phyloP scores from a whole-genome alignment of 208 protist genomes.

The Acanthamoeba castellanii region DNA sequence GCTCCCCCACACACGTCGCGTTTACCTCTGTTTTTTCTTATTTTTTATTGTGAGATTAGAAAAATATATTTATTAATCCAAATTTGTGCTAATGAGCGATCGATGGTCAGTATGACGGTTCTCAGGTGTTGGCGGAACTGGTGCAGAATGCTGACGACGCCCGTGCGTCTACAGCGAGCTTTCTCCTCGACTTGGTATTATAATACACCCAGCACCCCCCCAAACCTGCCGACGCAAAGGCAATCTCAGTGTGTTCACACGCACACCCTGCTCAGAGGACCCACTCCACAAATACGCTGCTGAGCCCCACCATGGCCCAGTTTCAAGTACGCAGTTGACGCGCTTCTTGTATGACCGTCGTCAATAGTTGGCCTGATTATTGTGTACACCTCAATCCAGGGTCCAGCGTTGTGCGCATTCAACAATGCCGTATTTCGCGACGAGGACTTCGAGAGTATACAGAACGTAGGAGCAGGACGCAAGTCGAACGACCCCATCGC shows the following conservation, averaged over 20 bases:
- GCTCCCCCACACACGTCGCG: not conserved
- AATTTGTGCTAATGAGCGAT: not conserved
- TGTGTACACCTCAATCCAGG: slow-evolving; percentile 5
- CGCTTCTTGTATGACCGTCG: not conserved
- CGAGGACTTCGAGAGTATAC: slow-evolving; percentile 66
- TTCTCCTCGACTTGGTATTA: slow-evolving; percentile 44
- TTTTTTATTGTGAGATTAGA: too few species aligned
- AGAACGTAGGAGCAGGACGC: slow-evolving; percentile 27
- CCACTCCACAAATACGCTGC: not conserved
- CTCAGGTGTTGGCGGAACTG: slow-evolving; percentile 45
- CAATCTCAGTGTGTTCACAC: not conserved
- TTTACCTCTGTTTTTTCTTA: not conserved
- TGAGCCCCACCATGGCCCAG: slow-evolving; percentile 34
- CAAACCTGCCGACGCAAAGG: too few species aligned
- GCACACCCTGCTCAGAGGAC: not conserved
- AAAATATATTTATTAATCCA: too few species aligned
- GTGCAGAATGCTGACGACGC: slow-evolving; percentile 73
- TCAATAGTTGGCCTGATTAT: too few species aligned
- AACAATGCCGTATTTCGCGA: slow-evolving; percentile 61
- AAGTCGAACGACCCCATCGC: slow-evolving; percentile 26
- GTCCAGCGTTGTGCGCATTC: slow-evolving; percentile 57
- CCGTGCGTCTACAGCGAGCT: not conserved
- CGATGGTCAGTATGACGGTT: slow-evolving; percentile 40
- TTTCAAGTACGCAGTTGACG: not conserved
- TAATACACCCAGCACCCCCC: too few species aligned